phyloP scores from a whole-genome alignment of 2,329 filamentous ascomycete species.

The Pleurostoma richardsiae region DNA sequence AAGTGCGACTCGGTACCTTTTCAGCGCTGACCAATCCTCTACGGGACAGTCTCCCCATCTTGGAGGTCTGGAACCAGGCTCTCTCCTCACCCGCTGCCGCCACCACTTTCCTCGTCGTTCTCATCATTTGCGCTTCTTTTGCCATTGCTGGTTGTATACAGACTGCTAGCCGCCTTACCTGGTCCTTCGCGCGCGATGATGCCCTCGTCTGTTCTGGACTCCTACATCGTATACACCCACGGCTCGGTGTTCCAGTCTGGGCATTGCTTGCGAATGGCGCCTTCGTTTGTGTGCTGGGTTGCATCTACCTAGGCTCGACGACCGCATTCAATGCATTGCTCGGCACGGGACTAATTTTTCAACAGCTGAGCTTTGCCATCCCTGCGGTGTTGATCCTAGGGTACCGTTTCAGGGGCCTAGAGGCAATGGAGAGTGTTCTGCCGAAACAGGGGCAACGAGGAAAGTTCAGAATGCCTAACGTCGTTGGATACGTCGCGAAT shows the following conservation, averaged over 20 bases:
- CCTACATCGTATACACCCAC: conserved; percentile 2
- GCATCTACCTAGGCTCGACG: conserved; percentile 6
- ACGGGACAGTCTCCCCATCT: conserved; percentile 3
- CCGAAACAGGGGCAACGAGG: background rate
- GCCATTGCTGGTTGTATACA: conserved; percentile 8
- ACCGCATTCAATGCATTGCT: conserved; percentile 7
- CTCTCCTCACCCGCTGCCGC: conserved; percentile 3
- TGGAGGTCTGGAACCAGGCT: conserved; percentile 8
- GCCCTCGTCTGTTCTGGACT: conserved; percentile 3
- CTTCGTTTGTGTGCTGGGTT: conserved; percentile 5
- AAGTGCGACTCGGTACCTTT: too few species aligned
- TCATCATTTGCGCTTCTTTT: conserved; percentile 1
- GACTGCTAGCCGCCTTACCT: conserved; percentile 5
- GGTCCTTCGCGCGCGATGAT: conserved; percentile 7
- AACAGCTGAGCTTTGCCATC: conserved; percentile 8
- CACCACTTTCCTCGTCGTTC: conserved; percentile 1
- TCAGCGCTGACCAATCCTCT: too few species aligned
- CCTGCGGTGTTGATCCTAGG: conserved; percentile 6
- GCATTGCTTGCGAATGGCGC: conserved; percentile 3
- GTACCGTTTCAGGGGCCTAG: conserved; percentile 1
- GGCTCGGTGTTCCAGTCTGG: conserved; percentile 3
- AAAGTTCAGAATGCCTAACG: conserved; percentile 1
- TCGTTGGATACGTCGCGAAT: conserved; percentile 1
- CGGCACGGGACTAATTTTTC: conserved; percentile 6
- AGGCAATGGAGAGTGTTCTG: conserved; percentile 1